These are phyloP conservation scores for Xylaria sp. DNA, from an alignment of 2,329 filamentous ascomycete species.

Conservation along the genomic window DNA sequence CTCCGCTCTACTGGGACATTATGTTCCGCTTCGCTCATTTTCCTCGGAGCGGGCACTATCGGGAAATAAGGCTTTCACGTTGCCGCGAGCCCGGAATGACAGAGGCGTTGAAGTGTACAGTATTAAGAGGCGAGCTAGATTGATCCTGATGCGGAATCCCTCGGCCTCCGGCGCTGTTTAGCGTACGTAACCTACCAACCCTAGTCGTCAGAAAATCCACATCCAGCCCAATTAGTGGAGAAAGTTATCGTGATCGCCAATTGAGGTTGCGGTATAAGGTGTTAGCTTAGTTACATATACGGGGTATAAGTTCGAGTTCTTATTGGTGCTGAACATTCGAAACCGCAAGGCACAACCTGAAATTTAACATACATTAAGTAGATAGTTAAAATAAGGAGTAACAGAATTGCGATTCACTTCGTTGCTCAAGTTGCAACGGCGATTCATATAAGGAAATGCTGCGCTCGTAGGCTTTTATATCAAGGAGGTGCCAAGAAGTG, in stretches of 20 bases:
- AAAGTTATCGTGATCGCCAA: constrained; percentile 4
- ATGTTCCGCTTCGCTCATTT: constrained; percentile 38
- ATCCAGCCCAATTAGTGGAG: constrained; percentile 20
- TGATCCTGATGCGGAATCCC: constrained; percentile 31
- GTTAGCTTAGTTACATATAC: neutral
- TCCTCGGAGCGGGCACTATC: neutral
- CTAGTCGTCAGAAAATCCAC: neutral
- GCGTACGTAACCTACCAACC: constrained; percentile 17
- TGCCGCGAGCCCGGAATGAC: neutral
- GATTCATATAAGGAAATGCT: too few species aligned
- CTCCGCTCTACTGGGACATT: constrained; percentile 40
- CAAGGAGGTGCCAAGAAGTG: too few species aligned
- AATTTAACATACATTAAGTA: neutral
- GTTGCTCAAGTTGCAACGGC: too few species aligned
- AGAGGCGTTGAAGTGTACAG: neutral
- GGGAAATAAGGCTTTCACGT: neutral
- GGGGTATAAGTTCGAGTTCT: neutral
- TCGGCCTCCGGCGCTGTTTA: constrained; percentile 35
- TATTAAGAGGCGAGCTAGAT: neutral
- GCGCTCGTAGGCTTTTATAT: too few species aligned
- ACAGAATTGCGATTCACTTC: neutral
- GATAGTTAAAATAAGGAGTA: neutral
- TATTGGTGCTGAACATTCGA: neutral
- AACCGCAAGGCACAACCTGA: too few species aligned
- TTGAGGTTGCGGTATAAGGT: neutral